Evolutionary conservation across 495 filamentous ascomycete species (phyloP).

Genomic region (Neurospora terricola): DNA sequence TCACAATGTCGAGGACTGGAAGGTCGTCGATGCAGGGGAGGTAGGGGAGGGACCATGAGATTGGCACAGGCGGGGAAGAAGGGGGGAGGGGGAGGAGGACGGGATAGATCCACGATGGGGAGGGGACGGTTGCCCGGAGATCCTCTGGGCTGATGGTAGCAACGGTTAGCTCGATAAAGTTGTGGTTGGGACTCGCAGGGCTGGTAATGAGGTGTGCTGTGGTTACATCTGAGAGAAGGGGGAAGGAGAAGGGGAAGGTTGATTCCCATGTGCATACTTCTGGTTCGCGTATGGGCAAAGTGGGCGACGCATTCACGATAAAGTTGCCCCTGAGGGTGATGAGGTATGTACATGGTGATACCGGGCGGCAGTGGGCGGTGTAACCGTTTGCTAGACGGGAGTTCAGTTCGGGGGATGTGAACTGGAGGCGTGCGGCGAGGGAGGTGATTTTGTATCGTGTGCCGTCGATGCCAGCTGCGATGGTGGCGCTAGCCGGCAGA

Average conservation of each 20-base stretch:
- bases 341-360: not conserved
- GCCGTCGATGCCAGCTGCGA: not conserved
- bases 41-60: not conserved
- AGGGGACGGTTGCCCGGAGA: not conserved
- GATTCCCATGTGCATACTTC: not conserved
- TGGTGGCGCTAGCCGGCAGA: not conserved
- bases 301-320: not conserved
- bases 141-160: not conserved
- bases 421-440: slow-evolving; percentile 10
- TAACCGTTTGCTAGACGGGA: not conserved
- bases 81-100: not conserved
- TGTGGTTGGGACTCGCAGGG: not conserved
- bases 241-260: not conserved
- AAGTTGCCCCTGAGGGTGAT: not conserved
- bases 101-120: not conserved
- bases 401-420: not conserved
- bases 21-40: not conserved
- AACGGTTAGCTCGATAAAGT: not conserved
- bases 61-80: not conserved
- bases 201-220: not conserved
- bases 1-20: not conserved
- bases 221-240: not conserved
- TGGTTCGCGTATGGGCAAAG: not conserved
- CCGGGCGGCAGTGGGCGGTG: not conserved
- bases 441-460: not conserved